A percentile compares a stretch with the other conserved stretches of the same genome.
Conservation (phyloP, 2,329 filamentous ascomycete genomes). For the Madurella fahalii region DNA sequence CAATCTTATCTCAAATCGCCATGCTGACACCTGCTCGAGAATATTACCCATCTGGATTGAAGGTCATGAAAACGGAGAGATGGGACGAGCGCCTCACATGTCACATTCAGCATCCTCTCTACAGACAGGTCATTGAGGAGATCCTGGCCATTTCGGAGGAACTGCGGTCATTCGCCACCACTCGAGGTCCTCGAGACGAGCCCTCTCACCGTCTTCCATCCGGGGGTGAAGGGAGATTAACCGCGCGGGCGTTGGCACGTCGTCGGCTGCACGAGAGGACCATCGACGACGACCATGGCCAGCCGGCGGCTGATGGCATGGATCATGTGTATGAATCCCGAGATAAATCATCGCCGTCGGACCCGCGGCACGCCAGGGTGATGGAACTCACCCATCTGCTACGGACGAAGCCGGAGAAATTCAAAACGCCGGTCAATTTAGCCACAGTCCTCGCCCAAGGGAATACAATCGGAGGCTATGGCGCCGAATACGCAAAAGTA, state of each 20-base stretch:
- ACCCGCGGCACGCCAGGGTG: slow-evolving; percentile 15
- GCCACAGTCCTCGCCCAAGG: slow-evolving; percentile 13
- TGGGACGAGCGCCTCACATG: slow-evolving; percentile 9
- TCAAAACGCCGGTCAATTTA: slow-evolving; percentile 16
- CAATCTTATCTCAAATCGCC: slow-evolving; percentile 4
- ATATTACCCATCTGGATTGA: slow-evolving; percentile 12
- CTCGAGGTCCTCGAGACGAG: background rate
- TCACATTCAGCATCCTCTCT: slow-evolving; percentile 15
- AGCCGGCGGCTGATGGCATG: background rate
- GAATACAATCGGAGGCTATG: slow-evolving; percentile 37
- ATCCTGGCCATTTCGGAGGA: slow-evolving; percentile 7
- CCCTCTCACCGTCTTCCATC: background rate
- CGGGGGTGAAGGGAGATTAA: background rate
- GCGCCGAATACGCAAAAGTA: slow-evolving; percentile 25
- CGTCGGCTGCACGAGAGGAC: slow-evolving; percentile 29
- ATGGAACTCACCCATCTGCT: slow-evolving; percentile 21
- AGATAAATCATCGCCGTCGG: slow-evolving; percentile 4
- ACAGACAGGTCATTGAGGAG: slow-evolving; percentile 2
- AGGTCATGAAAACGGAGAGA: slow-evolving; percentile 11
- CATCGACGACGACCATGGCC: background rate
- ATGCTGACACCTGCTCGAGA: slow-evolving; percentile 10
- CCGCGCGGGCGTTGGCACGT: slow-evolving; percentile 18
- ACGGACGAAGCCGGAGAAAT: slow-evolving; percentile 18
- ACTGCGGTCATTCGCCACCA: background rate
- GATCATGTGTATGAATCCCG: slow-evolving; percentile 9